Percentiles rank a stretch among this genome's conserved stretches.
Evolutionary conservation across 75 land plant genomes (phyloP).

Genomic region (Adiantum capillusveneris): DNA sequence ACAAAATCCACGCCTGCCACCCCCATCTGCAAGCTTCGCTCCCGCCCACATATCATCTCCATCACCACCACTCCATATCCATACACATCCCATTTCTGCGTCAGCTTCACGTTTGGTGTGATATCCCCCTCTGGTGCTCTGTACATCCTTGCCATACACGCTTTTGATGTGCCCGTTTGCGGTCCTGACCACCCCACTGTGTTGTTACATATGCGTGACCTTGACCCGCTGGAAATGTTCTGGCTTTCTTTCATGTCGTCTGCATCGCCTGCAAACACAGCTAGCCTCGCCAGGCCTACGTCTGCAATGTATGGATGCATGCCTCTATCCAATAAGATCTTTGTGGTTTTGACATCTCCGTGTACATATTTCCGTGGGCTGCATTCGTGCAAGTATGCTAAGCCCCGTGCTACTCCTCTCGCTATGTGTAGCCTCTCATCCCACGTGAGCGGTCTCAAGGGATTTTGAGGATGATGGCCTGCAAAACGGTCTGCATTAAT

Average conservation of each 20-base stretch:
- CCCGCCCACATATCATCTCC: constrained; percentile 43
- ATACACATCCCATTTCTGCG: constrained; percentile 62
- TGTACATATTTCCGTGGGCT: constrained; percentile 26
- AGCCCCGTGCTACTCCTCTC: constrained; percentile 28
- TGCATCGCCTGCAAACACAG: no score
- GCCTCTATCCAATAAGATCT: constrained; percentile 26
- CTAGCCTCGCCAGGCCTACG: constrained; percentile 24
- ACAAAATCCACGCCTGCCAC: constrained; percentile 19
- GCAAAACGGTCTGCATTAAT: background rate
- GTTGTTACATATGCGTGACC: no score
- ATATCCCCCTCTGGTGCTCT: constrained; percentile 20
- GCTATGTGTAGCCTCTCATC: constrained; percentile 18
- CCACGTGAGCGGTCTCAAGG: constrained; percentile 11
- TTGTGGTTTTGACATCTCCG: constrained; percentile 22
- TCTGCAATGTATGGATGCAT: constrained; percentile 19
- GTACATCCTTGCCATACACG: no score
- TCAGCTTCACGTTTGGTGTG: constrained; percentile 8
- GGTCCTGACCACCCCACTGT: no score
- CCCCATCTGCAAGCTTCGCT: constrained; percentile 16
- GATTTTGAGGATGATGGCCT: background rate
- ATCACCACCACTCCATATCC: constrained; percentile 49
- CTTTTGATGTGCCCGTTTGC: no score
- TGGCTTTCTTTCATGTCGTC: no score
- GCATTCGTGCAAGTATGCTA: constrained; percentile 31
- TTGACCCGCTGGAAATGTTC: no score